phyloP scores from a whole-genome alignment of 2,329 filamentous ascomycete genomes.

The Talaromyces sp. region DNA sequence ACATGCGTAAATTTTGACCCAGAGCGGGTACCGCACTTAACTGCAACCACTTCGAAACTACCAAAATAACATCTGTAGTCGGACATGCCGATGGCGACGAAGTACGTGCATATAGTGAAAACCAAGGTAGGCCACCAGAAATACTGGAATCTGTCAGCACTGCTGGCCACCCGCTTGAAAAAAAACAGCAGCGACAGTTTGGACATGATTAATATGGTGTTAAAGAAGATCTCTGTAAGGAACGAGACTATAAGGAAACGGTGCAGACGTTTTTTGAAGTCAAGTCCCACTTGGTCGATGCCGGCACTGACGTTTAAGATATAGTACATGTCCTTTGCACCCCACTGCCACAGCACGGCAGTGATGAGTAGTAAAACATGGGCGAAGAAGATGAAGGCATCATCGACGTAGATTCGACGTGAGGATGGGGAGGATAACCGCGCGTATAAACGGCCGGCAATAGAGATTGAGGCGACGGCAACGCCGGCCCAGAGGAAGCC shows the following conservation, averaged over 20 bases:
- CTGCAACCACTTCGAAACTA: neutral
- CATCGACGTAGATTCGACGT: neutral
- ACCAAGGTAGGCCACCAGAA: neutral
- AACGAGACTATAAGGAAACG: neutral
- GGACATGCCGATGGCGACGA: neutral
- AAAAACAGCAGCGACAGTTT: neutral
- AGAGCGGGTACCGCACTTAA: neutral
- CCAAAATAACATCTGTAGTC: neutral
- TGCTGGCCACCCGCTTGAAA: neutral
- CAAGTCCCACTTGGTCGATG: neutral
- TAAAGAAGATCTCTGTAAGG: neutral
- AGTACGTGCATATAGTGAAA: neutral
- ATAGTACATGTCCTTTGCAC: conserved; percentile 1
- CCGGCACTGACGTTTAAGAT: neutral
- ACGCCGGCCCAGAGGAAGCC: neutral
- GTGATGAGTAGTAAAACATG: neutral
- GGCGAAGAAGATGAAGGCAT: neutral
- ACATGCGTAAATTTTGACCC: neutral
- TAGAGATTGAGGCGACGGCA: neutral
- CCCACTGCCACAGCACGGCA: neutral
- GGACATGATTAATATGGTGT: neutral
- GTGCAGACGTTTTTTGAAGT: neutral
- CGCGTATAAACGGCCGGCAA: neutral
- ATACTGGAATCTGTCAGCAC: neutral
- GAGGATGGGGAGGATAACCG: neutral